Conservation (phyloP, 306 rosid genomes). For the Sophora flavescens region DNA sequence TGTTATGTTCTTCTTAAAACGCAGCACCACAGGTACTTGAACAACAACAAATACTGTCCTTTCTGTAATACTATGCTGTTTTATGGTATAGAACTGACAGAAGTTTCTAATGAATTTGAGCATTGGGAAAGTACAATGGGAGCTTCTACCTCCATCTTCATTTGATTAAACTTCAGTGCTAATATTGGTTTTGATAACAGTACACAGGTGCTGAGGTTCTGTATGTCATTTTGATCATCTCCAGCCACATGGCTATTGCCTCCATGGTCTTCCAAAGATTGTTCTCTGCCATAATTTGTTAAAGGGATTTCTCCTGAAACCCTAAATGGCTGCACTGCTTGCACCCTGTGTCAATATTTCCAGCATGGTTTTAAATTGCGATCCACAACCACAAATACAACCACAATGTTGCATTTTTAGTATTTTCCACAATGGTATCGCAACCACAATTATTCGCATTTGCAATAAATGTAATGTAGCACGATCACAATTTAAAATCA, state of each 20-base stretch:
- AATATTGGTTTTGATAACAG: constrained; percentile 83
- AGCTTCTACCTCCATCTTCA: constrained; percentile 92
- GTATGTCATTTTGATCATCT: constrained; percentile 43
- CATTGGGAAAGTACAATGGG: constrained; percentile 61
- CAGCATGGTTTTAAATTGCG: neutral
- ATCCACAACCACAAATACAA: neutral
- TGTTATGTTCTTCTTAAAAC: too few relatives aligned
- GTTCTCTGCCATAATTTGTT: constrained; percentile 43
- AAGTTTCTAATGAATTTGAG: constrained; percentile 42
- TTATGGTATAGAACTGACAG: constrained; percentile 41
- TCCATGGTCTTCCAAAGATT: constrained; percentile 32
- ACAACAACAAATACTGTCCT: too few relatives aligned
- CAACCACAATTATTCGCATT: too few relatives aligned
- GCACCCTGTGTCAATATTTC: constrained; percentile 60
- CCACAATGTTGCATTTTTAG: too few relatives aligned
- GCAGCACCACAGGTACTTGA: too few relatives aligned
- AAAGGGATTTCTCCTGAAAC: constrained; percentile 51
- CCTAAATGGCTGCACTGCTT: constrained; percentile 67
- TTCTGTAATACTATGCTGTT: neutral
- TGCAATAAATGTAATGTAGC: too few relatives aligned
- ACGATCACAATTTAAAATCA: too few relatives aligned
- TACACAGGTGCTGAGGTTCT: constrained; percentile 56
- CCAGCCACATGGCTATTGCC: constrained; percentile 2
- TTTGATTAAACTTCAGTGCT: constrained; percentile 79
- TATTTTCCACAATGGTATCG: too few relatives aligned